Evolutionary conservation across 208 protist species (phyloP).

Genomic region (Trypanosoma melophagium): DNA sequence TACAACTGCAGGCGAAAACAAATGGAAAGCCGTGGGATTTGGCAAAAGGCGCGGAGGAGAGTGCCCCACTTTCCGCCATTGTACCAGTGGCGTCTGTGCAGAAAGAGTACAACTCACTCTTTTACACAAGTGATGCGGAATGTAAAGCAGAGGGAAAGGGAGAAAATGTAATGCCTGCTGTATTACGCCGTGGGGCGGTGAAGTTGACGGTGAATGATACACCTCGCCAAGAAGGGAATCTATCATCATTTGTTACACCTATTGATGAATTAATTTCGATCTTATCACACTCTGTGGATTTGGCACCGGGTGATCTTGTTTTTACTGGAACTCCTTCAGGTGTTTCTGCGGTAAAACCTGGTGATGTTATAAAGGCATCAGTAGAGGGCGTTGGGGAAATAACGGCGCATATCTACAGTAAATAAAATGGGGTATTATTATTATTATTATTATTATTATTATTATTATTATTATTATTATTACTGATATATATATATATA

Average conservation of each 20-base stretch:
- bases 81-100: slow-evolving; percentile 40
- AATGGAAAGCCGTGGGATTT: slow-evolving; percentile 82
- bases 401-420: slow-evolving; percentile 35
- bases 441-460: slow-evolving; percentile 29
- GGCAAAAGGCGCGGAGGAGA: slow-evolving; percentile 83
- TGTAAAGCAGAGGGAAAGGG: slow-evolving; percentile 6
- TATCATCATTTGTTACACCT: slow-evolving; percentile 62
- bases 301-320: slow-evolving; percentile 84
- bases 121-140: slow-evolving; percentile 20
- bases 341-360: slow-evolving; percentile 68
- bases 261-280: slow-evolving; percentile 60
- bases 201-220: slow-evolving; percentile 70
- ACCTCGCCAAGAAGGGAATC: slow-evolving; percentile 54
- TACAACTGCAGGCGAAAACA: slow-evolving; percentile 72
- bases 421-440: slow-evolving; percentile 2
- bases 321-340: slow-evolving; percentile 85
- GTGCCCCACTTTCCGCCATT: slow-evolving; percentile 54
- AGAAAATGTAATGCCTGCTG: background rate
- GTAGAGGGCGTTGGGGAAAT: slow-evolving; percentile 66
- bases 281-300: slow-evolving; percentile 66
- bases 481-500: slow-evolving; percentile 15
- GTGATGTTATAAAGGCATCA: slow-evolving; percentile 64
- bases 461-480: slow-evolving; percentile 26
- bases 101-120: slow-evolving; percentile 38
- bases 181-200: slow-evolving; percentile 43